phyloP scores from a whole-genome alignment of 1,139 yeast species.

The Suhomyces maxii region DNA sequence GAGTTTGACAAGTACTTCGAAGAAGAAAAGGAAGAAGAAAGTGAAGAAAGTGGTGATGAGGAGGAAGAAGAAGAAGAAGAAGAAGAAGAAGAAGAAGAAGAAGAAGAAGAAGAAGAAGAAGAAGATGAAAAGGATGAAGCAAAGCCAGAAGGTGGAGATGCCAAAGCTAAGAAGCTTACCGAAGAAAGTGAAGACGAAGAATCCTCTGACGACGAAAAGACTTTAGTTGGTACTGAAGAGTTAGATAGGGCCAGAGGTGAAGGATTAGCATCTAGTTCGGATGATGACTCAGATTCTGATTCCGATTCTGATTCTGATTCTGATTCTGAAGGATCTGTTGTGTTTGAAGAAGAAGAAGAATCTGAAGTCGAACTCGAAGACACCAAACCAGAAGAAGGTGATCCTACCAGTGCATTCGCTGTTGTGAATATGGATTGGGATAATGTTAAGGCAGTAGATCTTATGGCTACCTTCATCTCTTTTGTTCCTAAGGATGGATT shows the following conservation, averaged over 20 bases:
- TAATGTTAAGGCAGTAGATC: conserved; percentile 77
- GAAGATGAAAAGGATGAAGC: conserved; percentile 22
- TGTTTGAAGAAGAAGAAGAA: conserved; percentile 39
- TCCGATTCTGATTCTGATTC: conserved; percentile 32
- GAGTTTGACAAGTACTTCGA: conserved; percentile 70
- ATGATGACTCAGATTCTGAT: conserved; percentile 26
- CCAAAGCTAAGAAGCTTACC: conserved; percentile 11
- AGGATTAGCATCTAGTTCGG: conserved; percentile 34
- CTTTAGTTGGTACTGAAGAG: conserved; percentile 21
- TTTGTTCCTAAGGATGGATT: conserved; percentile 80
- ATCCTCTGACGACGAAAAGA: conserved; percentile 12
- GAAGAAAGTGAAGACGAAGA: conserved; percentile 4
- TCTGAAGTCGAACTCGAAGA: conserved; percentile 59
- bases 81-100: conserved; percentile 24
- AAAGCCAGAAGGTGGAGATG: conserved; percentile 13
- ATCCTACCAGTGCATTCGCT: conserved; percentile 79
- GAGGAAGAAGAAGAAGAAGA: conserved; percentile 23
- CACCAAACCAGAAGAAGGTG: conserved; percentile 75
- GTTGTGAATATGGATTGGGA: conserved; percentile 99
- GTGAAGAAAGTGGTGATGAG: conserved; percentile 20
- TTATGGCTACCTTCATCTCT: conserved; percentile 86
- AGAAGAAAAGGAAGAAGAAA: conserved; percentile 36
- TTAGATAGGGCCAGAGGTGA: conserved; percentile 73
- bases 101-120: conserved; percentile 20
- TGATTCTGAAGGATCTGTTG: conserved; percentile 27